Conservation (phyloP, 2,329 filamentous ascomycete genomes). For the Aspergillus fumigatus region DNA sequence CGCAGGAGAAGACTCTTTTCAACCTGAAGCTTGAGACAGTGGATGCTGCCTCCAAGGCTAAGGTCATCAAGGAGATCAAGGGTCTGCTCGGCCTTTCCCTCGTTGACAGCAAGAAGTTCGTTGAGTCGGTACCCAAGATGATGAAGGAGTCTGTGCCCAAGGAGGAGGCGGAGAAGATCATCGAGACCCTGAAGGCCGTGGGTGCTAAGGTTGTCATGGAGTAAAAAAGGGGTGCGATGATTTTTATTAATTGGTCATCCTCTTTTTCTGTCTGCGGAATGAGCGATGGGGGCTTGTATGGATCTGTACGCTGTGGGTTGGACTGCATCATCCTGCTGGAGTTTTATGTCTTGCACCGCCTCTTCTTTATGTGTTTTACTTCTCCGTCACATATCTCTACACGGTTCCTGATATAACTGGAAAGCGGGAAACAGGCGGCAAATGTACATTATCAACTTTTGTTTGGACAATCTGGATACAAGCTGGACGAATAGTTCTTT, state of each 20-base stretch:
- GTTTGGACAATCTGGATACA: conserved; percentile 19
- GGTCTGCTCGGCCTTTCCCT: conserved; percentile 87
- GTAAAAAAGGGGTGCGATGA: conserved; percentile 35
- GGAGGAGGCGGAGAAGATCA: conserved; percentile 98
- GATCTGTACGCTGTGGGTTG: conserved; percentile 17
- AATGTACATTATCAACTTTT: conserved; percentile 36
- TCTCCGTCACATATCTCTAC: conserved; percentile 19
- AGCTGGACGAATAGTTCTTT: conserved; percentile 3
- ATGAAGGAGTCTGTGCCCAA: conserved; percentile 99
- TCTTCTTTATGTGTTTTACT: conserved; percentile 16
- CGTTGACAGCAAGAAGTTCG: conserved; percentile 99
- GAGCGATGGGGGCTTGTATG: conserved; percentile 6
- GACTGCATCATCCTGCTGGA: conserved; percentile 21
- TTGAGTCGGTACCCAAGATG: conserved; percentile 94
- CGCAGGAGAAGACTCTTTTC: conserved; percentile 94
- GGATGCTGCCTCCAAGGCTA: conserved; percentile 85
- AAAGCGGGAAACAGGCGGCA: conserved; percentile 25
- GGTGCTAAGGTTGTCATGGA: conserved; percentile 90
- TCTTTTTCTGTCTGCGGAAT: conserved; percentile 5
- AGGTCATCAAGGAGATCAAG: conserved; percentile 99
- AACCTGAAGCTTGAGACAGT: conserved; percentile 90
- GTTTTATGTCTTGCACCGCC: conserved; percentile 16
- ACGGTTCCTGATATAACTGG: conserved; percentile 17
- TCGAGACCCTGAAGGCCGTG: conserved; percentile 87
- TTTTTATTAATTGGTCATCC: conserved; percentile 6